phyloP scores from a whole-genome alignment of 805 yeast species.

The Wickerhamomyces tratensis region DNA sequence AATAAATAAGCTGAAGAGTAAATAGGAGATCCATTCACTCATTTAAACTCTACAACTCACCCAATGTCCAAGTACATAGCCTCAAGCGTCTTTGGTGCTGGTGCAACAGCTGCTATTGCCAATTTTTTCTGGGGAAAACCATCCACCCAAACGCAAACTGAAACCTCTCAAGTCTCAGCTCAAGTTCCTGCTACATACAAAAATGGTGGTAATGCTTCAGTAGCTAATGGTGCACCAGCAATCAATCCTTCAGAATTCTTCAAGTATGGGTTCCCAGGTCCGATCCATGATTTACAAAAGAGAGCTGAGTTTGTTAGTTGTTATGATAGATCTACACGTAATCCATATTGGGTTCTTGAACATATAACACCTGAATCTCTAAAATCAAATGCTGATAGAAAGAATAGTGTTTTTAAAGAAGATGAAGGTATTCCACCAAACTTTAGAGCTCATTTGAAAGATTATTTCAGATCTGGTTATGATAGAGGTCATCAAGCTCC shows the following conservation, averaged over 20 bases:
- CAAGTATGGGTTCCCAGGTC: conserved; percentile 93
- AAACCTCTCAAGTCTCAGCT: not conserved
- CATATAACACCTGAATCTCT: conserved; percentile 75
- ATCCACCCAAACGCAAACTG: conserved; percentile 1
- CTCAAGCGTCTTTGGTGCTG: conserved; percentile 19
- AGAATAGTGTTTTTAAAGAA: conserved; percentile 75
- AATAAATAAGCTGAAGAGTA: too few species aligned
- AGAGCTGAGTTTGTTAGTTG: conserved; percentile 76
- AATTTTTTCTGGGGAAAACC: conserved; percentile 24
- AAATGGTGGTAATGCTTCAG: conserved; percentile 5
- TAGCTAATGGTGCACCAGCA: conserved; percentile 17
- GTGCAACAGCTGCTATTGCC: conserved; percentile 22
- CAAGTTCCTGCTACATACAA: conserved; percentile 3
- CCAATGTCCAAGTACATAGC: too few species aligned
- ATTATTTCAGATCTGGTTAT: conserved; percentile 90
- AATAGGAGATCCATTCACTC: too few species aligned
- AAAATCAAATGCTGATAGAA: conserved; percentile 45
- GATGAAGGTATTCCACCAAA: conserved; percentile 71
- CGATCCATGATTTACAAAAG: conserved; percentile 72
- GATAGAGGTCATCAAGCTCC: conserved; percentile 98
- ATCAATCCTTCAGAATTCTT: conserved; percentile 76
- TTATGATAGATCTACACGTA: conserved; percentile 74
- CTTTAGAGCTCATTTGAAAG: conserved; percentile 71
- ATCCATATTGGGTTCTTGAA: conserved; percentile 83
- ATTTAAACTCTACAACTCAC: too few species aligned